phyloP scores from a whole-genome alignment of 116 monocot genomes.

The Zostera marina region DNA sequence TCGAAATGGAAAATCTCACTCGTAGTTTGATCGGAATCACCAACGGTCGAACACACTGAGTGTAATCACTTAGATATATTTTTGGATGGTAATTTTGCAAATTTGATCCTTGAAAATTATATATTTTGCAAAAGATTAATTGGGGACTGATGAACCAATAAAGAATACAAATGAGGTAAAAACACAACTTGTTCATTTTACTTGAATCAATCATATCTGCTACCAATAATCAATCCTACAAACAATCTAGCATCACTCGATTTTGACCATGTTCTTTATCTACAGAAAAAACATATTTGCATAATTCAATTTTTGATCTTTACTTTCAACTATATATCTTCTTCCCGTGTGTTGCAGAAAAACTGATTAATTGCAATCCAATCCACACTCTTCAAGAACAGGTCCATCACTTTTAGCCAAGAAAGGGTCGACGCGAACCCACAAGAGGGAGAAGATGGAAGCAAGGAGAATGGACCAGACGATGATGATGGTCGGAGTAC shows the following conservation, averaged over 20 bases:
- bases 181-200: neutral
- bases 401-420: neutral
- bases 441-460: too few relatives aligned
- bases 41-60: too few relatives aligned
- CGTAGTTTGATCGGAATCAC: too few relatives aligned
- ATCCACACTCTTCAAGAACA: neutral
- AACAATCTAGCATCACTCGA: neutral
- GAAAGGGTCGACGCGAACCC: neutral
- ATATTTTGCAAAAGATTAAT: too few relatives aligned
- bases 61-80: too few relatives aligned
- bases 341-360: neutral
- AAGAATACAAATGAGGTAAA: neutral
- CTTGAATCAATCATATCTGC: neutral
- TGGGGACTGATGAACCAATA: neutral
- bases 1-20: too few relatives aligned
- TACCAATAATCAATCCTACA: neutral
- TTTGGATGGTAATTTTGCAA: too few relatives aligned
- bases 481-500: constrained; percentile 1
- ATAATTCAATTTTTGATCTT: neutral
- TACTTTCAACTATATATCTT: neutral
- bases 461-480: neutral
- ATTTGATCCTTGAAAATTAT: too few relatives aligned
- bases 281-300: neutral
- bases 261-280: neutral
- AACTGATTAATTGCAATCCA: neutral